Conservation (phyloP, 139 green algal species). For the Chlorella sp. region DNA sequence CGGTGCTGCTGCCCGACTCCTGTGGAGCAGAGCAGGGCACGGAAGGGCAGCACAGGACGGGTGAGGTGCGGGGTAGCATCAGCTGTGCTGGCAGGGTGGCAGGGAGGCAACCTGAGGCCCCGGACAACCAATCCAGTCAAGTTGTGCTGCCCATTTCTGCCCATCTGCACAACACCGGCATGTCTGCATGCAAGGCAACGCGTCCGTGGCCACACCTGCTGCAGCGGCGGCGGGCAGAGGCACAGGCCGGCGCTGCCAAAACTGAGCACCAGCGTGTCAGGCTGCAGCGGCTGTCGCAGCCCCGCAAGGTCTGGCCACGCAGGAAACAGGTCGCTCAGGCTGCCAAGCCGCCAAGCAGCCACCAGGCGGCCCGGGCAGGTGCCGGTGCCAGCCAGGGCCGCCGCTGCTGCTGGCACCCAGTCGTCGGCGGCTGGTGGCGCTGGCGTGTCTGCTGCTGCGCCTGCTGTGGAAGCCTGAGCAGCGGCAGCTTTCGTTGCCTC, state of each 20-base stretch:
- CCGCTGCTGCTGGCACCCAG: not conserved
- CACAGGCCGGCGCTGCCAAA: conserved; percentile 1
- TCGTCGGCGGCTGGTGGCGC: too few relatives aligned
- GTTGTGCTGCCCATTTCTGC: too few relatives aligned
- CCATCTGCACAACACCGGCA: too few relatives aligned
- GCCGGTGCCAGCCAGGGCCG: not conserved
- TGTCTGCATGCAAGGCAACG: too few relatives aligned
- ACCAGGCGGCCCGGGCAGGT: conserved; percentile 9
- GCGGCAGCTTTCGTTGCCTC: not conserved
- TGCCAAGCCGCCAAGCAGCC: conserved; percentile 25
- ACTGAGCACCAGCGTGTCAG: conserved; percentile 31
- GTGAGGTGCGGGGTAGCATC: too few relatives aligned
- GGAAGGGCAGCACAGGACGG: too few relatives aligned
- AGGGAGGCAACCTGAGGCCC: too few relatives aligned
- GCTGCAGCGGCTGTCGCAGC: conserved; percentile 14
- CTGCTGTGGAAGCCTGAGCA: not conserved
- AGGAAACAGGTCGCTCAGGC: conserved; percentile 8
- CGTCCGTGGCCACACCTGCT: not conserved
- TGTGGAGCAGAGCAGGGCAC: too few relatives aligned
- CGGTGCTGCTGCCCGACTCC: too few relatives aligned
- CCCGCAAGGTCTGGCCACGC: conserved; percentile 8
- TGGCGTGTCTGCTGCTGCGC: not conserved
- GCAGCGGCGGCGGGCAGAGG: conserved; percentile 16
- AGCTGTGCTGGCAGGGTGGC: too few relatives aligned
- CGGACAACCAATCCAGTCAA: too few relatives aligned